Percentiles rank a stretch among this genome's conserved stretches.
phyloP scores from a whole-genome alignment of 2,329 filamentous ascomycete genomes.

The Arthrobotrys sphaeroides region DNA sequence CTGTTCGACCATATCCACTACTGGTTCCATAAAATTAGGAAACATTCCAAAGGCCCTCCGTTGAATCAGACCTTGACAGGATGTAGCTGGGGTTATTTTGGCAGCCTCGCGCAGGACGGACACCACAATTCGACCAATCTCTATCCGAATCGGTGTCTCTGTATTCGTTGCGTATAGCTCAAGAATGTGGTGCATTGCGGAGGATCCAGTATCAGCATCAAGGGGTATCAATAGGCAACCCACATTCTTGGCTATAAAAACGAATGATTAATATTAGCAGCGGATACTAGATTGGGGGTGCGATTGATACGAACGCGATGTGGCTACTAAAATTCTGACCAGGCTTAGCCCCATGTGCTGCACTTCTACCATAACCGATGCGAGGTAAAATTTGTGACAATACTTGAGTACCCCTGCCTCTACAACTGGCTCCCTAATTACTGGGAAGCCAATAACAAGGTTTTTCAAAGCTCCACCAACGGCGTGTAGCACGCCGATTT shows the following conservation, averaged over 20 bases:
- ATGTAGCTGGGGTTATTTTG: constrained; percentile 55
- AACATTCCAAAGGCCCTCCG: constrained; percentile 59
- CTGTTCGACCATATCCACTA: constrained; percentile 63
- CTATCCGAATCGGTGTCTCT: constrained; percentile 63
- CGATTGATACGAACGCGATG: constrained; percentile 62
- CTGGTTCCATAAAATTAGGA: constrained; percentile 61
- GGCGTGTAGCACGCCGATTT: constrained; percentile 62
- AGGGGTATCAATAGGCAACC: constrained; percentile 60
- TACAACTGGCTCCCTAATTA: constrained; percentile 8
- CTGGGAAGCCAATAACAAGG: constrained; percentile 60
- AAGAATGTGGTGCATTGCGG: constrained; percentile 58
- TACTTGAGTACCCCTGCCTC: constrained; percentile 11
- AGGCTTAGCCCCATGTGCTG: constrained; percentile 61
- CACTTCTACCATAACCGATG: constrained; percentile 62
- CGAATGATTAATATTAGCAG: constrained; percentile 58
- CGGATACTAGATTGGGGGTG: constrained; percentile 60
- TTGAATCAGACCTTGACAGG: constrained; percentile 57
- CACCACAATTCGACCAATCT: constrained; percentile 64
- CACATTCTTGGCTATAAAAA: constrained; percentile 61
- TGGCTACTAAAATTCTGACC: constrained; percentile 61
- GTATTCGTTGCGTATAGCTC: constrained; percentile 62
- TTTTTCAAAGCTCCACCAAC: constrained; percentile 65
- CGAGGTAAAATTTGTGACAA: constrained; percentile 57
- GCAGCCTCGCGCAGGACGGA: constrained; percentile 63
- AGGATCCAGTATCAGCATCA: constrained; percentile 57